Conservation (phyloP, 441 rosid species). For the Adansonia gregorii region DNA sequence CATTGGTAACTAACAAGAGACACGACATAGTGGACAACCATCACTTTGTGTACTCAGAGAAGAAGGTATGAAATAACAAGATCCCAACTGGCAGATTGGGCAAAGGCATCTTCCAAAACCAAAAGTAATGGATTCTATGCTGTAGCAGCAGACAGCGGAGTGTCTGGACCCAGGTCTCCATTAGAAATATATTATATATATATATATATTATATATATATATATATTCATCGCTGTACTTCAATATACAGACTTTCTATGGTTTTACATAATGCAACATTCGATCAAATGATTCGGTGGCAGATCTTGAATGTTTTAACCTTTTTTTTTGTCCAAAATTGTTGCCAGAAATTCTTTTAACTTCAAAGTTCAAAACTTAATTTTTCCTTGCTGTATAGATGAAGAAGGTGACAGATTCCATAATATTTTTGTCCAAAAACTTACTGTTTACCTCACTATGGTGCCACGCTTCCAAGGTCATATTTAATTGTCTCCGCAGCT, state of each 20-base stretch:
- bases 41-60: background rate
- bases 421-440: background rate
- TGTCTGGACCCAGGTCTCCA: conserved; percentile 17
- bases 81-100: background rate
- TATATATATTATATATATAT: too few relatives aligned
- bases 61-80: background rate
- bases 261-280: background rate
- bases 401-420: background rate
- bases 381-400: background rate
- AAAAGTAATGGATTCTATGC: background rate
- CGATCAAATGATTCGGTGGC: background rate
- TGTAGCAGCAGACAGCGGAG: background rate
- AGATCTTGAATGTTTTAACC: background rate
- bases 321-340: background rate
- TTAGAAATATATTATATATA: background rate
- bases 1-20: background rate
- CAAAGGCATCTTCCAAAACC: background rate
- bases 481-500: background rate
- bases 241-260: background rate
- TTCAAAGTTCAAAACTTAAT: background rate
- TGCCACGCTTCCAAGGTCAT: conserved; percentile 1
- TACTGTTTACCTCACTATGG: background rate
- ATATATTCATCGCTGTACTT: background rate
- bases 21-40: conserved; percentile 11
- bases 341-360: background rate